Evolutionary conservation across 495 filamentous ascomycete species (phyloP).

Genomic region (Neurospora sp.): DNA sequence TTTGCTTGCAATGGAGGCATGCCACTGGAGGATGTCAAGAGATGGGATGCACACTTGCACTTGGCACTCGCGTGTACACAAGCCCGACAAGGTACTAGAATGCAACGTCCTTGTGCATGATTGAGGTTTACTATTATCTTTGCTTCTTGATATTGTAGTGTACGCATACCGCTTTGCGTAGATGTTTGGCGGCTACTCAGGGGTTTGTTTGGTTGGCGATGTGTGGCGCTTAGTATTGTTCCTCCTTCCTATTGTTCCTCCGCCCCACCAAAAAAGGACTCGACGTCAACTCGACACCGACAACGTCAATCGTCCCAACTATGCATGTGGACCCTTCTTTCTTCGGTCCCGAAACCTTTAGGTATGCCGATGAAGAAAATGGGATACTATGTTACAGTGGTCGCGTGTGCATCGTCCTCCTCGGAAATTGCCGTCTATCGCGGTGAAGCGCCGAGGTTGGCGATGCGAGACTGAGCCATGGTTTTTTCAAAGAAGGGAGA

Average conservation of each 20-base stretch:
- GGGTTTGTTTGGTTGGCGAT: neutral
- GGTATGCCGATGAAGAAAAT: neutral
- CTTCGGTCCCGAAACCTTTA: neutral
- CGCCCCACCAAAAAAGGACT: neutral
- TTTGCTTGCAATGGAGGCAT: neutral
- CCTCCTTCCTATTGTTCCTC: constrained; percentile 22
- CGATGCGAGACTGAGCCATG: neutral
- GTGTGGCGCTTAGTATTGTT: constrained; percentile 16
- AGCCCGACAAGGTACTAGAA: neutral
- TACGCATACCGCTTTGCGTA: neutral
- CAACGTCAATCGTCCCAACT: neutral
- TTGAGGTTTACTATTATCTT: neutral
- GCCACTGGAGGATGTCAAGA: neutral
- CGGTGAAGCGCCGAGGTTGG: neutral
- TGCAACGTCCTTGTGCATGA: neutral
- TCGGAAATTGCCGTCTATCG: neutral
- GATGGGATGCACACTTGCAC: neutral
- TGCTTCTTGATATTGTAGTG: neutral
- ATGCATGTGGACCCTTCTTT: neutral
- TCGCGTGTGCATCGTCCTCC: neutral
- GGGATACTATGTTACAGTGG: neutral
- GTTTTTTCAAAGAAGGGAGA: neutral
- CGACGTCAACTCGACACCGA: neutral
- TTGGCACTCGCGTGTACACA: neutral
- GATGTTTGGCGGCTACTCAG: neutral